Base-by-base conservation (phyloP, 768 basidiomycete species). In the Favolaschia claudopus region DNA sequence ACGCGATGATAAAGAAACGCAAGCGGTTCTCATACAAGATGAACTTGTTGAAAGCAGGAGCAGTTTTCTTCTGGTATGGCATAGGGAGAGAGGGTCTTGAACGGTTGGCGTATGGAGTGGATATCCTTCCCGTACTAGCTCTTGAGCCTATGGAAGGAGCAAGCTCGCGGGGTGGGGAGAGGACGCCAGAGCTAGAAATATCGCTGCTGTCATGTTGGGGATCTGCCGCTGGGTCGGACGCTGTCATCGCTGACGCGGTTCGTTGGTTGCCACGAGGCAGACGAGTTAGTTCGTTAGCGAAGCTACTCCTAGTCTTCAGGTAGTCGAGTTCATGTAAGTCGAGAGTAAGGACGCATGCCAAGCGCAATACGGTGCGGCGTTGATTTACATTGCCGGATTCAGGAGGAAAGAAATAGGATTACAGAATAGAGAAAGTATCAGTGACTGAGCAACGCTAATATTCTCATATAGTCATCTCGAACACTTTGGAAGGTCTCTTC, bases 401-500 rank as follows among this genome's bases (percentile, higher is more conserved):
- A 25, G 27, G 27, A 22, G 17, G 32, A 24, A 50, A 20, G 36
- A 47, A 37, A 29, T 2, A 8, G 42, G 22, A 29, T n/a, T 29
- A 42, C 51, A n/a, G n/a, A n/a, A n/a, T 42, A 20, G 19, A 20
- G 19, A 12, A 40, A 20, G 13, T 13, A 12, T 33, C 24, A 63
- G 45, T 60, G 63, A 20, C 60, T 55, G n/a, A 88, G 73, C 73
- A 83, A 77, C 8, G 77, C 82, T 38, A 97, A 75, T 69, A 98
- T 89, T 42, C 95, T 83, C 68, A 80, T 77, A 67, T 99, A 99
- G 71, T 95, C 95, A 39, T 93, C 88, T 39, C 80, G 79, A 12
- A 98, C 94, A 58, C 80, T 88, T 67, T 91, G 88, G 76, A 93
- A 99, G 6, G 96, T 99, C 76, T 96, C 93, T 74, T 95, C 90